Evolutionary conservation across 805 yeast species (phyloP), one percentile per base, ranked within the genome.

Genomic region (Pichia exigua): DNA sequence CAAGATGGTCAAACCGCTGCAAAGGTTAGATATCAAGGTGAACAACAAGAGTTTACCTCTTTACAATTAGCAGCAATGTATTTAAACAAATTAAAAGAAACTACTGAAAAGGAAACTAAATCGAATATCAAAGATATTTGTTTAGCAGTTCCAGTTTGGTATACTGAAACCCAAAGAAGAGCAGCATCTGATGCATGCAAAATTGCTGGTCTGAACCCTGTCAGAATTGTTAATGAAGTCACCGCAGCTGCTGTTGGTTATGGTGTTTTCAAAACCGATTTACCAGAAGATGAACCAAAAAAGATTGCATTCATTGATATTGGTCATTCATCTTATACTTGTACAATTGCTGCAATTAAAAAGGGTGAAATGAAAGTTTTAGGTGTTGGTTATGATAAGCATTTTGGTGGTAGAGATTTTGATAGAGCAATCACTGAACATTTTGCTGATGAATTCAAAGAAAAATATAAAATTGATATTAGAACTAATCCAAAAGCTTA

Each of bases 221-320:
- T 94, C 54, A 87, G 99, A 81, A 83, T 94, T 58, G 96, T 94
- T 62, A 94, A 94, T 72, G 99, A 94, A 71, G 85, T 87, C 60
- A 91, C 98, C 53, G 98, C 99, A 55, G 99, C 99, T 56, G 98
- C 97, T 64, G 96, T 94, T 59, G 95, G 97, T 63, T 95, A 94
- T 76, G 99, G 99, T 78, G 97, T 94, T 55, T 94, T 94, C 85
- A 91, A 94, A 81, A 80, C 87, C 59, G 97, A 92, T 67, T 79
- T 94, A 65, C 97, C 98, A 65, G 98, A 90, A 72, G 96, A 88
- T 64, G 86, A 85, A 71, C 85, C 91, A 66, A 84, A 86, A 75
- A 85, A 80, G 65, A 86, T 94, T 62, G 97, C 95, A 47, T 87
- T 94, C 64, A 83, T 94, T 54, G 99, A 94, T 72, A 87, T 95